Conservation (phyloP, 768 basidiomycete species). For the Pleurotus ostreatus region DNA sequence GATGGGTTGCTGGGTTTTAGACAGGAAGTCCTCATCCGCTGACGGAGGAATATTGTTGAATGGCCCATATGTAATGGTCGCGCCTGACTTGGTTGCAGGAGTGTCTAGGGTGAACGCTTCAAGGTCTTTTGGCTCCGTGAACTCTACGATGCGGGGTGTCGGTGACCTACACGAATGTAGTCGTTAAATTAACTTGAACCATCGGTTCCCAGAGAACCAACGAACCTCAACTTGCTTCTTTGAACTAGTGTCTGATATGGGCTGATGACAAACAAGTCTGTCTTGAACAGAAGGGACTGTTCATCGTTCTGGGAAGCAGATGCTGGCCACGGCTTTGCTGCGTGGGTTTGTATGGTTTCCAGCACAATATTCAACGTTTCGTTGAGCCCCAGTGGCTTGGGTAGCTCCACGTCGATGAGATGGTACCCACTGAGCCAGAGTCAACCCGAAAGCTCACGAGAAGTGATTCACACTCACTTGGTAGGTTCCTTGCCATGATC, state of each 20-base stretch:
- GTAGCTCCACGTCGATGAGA: constrained; percentile 60
- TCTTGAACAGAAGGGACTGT: constrained; percentile 75
- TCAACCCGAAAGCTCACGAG: background rate
- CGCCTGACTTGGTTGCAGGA: constrained; percentile 67
- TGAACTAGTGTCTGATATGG: constrained; percentile 80
- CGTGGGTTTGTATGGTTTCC: constrained; percentile 75
- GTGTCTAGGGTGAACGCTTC: constrained; percentile 58
- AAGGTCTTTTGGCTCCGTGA: constrained; percentile 61
- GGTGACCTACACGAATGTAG: constrained; percentile 47
- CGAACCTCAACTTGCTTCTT: constrained; percentile 83
- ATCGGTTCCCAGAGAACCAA: constrained; percentile 1
- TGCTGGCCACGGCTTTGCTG: constrained; percentile 71
- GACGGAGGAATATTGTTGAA: constrained; percentile 73
- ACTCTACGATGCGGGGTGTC: constrained; percentile 64
- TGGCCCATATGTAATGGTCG: constrained; percentile 86
- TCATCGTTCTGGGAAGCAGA: constrained; percentile 70
- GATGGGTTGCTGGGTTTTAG: constrained; percentile 60
- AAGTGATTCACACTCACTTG: constrained; percentile 39
- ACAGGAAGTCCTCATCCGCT: constrained; percentile 48
- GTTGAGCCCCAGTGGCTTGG: constrained; percentile 52
- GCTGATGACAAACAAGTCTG: constrained; percentile 78
- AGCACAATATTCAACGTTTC: constrained; percentile 73
- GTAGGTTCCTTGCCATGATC: constrained; percentile 44
- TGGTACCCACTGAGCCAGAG: constrained; percentile 34
- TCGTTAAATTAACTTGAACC: constrained; percentile 3